Percentiles rank a stretch among this genome's conserved stretches.
phyloP scores from a whole-genome alignment of 441 rosid species.

The Populus hybrid region DNA sequence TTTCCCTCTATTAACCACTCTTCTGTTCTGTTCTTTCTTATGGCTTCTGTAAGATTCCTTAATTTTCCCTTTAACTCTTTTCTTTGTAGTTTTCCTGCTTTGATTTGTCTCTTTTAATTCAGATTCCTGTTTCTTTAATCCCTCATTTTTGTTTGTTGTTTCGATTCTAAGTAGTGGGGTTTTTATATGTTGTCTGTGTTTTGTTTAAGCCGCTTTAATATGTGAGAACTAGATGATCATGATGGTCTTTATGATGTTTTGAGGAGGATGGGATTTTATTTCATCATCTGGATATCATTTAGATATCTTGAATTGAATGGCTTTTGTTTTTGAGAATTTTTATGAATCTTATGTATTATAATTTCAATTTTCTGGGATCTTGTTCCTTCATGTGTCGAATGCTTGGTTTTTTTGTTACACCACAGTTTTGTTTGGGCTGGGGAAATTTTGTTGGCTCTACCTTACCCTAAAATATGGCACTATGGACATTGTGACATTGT shows the following conservation, averaged over 20 bases:
- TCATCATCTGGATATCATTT: not conserved
- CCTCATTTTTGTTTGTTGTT: not conserved
- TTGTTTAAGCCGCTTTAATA: not conserved
- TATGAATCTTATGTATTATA: not conserved
- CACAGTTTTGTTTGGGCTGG: no score
- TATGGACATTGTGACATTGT: not conserved
- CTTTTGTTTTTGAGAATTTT: not conserved
- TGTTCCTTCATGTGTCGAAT: not conserved
- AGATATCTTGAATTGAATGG: not conserved
- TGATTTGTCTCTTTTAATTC: not conserved
- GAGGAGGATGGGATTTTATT: not conserved
- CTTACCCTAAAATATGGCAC: not conserved
- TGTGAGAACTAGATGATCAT: not conserved
- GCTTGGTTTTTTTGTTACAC: no score
- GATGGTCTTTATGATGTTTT: not conserved
- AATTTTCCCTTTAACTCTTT: no score
- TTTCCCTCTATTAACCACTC: not conserved
- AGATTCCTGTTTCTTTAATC: not conserved
- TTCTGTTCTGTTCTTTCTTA: not conserved
- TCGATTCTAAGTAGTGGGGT: not conserved
- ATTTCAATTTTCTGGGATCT: not conserved
- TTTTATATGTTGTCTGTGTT: not conserved
- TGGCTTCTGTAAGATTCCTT: not conserved
- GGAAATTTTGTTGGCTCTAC: no score
- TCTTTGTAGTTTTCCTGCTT: not conserved